These are phyloP conservation scores for Allium sativum DNA, from an alignment of 106 monocot genomes.

Conservation along the genomic window DNA sequence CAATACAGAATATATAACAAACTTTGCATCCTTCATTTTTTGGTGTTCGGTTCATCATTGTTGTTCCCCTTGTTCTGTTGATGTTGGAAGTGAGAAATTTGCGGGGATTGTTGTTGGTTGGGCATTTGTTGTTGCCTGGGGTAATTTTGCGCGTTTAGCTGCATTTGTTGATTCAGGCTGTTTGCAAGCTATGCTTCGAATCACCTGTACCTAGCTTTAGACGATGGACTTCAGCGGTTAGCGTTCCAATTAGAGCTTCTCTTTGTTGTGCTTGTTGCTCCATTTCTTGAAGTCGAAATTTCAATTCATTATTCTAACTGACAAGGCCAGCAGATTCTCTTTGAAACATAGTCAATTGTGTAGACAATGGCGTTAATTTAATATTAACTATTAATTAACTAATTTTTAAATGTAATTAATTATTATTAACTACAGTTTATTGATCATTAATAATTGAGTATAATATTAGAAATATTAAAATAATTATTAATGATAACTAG, in stretches of 20 bases:
- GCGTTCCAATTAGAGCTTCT: constrained; percentile 73
- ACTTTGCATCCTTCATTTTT: background rate
- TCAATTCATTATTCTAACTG: constrained; percentile 62
- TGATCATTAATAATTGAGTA: too few relatives aligned
- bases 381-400: too few relatives aligned
- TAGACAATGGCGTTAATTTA: too few relatives aligned
- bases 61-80: constrained; percentile 23
- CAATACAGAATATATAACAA: background rate
- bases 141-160: constrained; percentile 44
- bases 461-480: too few relatives aligned
- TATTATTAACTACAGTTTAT: too few relatives aligned
- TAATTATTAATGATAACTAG: too few relatives aligned
- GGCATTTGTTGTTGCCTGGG: constrained; percentile 33
- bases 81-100: constrained; percentile 22
- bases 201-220: constrained; percentile 59
- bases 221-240: constrained; percentile 63
- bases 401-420: too few relatives aligned
- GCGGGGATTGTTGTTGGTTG: constrained; percentile 26
- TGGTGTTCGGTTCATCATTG: background rate
- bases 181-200: constrained; percentile 30
- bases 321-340: constrained; percentile 56
- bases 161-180: constrained; percentile 54
- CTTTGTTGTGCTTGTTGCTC: constrained; percentile 66
- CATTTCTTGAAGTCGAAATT: constrained; percentile 76
- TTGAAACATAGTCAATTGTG: too few relatives aligned